Conservation (phyloP, 495 filamentous ascomycete genomes). For the Penicillium bialowiezense region DNA sequence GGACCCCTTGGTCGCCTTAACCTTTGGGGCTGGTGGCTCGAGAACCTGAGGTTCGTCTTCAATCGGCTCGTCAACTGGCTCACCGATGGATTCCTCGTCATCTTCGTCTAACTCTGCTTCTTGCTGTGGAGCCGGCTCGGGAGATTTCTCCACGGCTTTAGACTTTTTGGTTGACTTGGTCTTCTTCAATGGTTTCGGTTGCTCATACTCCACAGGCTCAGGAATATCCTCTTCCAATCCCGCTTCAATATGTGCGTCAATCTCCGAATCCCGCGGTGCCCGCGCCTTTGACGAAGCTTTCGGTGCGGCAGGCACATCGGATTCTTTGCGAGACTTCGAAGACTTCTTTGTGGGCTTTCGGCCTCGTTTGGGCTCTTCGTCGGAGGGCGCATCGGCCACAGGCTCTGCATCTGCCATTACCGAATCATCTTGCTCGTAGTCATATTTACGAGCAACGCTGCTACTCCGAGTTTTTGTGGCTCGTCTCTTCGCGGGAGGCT, state of each 20-base stretch:
- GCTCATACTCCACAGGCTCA: conserved; percentile 14
- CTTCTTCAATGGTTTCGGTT: conserved; percentile 37
- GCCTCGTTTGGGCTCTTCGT: conserved; percentile 33
- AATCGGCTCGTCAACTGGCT: conserved; percentile 2
- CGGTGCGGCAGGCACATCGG: conserved; percentile 47
- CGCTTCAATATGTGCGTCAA: conserved; percentile 65
- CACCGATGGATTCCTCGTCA: not conserved
- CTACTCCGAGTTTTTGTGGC: conserved; percentile 53
- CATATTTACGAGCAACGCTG: conserved; percentile 23
- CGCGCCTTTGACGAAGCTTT: conserved; percentile 35
- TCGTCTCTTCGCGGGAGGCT: conserved; percentile 63
- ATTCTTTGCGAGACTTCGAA: conserved; percentile 51
- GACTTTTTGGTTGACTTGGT: conserved; percentile 37
- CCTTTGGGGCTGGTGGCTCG: conserved; percentile 29
- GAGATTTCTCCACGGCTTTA: conserved; percentile 24
- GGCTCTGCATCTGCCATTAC: conserved; percentile 22
- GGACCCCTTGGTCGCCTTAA: conserved; percentile 19
- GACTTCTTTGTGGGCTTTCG: conserved; percentile 45
- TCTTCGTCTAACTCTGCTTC: not conserved
- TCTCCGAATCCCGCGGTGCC: conserved; percentile 58
- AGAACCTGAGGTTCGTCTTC: conserved; percentile 26
- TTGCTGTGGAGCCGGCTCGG: conserved; percentile 3
- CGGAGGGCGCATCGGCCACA: conserved; percentile 19
- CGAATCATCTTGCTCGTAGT: conserved; percentile 15
- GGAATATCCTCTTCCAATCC: conserved; percentile 49